Conservation (phyloP, 2,329 filamentous ascomycete species). For the Paradendryphiella salina region DNA sequence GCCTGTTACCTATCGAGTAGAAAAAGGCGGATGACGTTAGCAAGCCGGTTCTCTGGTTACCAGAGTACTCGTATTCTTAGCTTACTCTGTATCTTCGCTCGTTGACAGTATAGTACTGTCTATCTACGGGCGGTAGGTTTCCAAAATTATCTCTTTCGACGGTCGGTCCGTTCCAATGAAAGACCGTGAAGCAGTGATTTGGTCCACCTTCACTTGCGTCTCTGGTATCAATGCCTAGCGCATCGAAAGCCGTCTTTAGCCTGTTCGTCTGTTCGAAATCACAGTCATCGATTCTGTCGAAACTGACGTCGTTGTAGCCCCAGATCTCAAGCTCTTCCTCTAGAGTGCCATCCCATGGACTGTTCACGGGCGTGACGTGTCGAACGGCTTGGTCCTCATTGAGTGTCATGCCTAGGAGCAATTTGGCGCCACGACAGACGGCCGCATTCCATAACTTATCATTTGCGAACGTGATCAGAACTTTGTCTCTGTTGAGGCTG, state of each 20-base stretch:
- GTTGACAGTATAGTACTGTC: neutral
- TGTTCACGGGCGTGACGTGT: neutral
- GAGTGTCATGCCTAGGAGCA: neutral
- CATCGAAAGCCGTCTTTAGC: neutral
- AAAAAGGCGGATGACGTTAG: neutral
- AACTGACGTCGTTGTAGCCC: neutral
- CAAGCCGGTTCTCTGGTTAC: too few relatives aligned
- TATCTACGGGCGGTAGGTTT: neutral
- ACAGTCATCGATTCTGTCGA: neutral
- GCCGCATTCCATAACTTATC: neutral
- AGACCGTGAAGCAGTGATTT: neutral
- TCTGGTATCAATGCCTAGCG: neutral
- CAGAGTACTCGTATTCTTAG: too few relatives aligned
- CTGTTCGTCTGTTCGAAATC: neutral
- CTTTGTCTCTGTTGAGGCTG: neutral
- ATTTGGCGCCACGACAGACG: neutral
- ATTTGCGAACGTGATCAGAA: neutral
- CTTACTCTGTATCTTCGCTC: constrained; percentile 3
- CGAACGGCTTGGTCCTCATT: neutral
- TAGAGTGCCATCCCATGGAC: neutral
- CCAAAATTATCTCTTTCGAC: neutral
- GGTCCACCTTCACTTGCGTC: neutral
- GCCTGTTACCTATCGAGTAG: neutral
- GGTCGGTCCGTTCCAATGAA: neutral
- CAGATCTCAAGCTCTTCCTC: neutral